Percentiles rank a stretch among this genome's conserved stretches.
Evolutionary conservation across 2,329 filamentous ascomycete genomes (phyloP).

Genomic region (Ophiocordyceps robertsii): DNA sequence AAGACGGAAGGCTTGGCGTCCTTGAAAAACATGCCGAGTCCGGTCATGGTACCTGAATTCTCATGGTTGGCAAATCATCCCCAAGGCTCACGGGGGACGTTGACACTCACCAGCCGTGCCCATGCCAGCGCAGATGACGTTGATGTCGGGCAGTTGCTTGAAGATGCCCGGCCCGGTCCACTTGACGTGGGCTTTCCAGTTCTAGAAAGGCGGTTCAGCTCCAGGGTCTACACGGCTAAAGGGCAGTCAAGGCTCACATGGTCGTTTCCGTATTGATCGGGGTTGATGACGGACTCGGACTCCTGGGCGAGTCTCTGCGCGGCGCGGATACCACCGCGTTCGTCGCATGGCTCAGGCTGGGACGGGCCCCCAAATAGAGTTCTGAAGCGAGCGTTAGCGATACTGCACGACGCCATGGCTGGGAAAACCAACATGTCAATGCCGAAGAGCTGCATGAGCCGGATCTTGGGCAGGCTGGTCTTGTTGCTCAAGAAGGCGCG

Average conservation of each 20-base stretch:
- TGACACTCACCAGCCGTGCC: constrained; percentile 34
- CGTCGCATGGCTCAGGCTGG: constrained; percentile 40
- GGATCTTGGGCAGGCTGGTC: constrained; percentile 36
- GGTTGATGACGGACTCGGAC: constrained; percentile 31
- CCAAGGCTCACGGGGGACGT: no score
- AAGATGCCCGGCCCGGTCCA: constrained; percentile 48
- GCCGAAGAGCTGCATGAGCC: constrained; percentile 46
- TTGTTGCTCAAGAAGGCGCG: constrained; percentile 46
- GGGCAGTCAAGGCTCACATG: constrained; percentile 9
- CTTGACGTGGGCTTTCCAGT: constrained; percentile 39
- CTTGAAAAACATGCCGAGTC: constrained; percentile 36
- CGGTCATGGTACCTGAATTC: constrained; percentile 22
- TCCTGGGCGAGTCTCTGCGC: constrained; percentile 27
- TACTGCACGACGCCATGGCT: not conserved
- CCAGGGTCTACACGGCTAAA: not conserved
- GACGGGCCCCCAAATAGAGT: constrained; percentile 45
- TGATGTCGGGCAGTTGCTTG: constrained; percentile 41
- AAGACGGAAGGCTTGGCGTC: constrained; percentile 31
- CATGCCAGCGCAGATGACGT: constrained; percentile 41
- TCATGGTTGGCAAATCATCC: not conserved
- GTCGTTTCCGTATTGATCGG: constrained; percentile 43
- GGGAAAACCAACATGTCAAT: constrained; percentile 29
- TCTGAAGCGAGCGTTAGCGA: constrained; percentile 9
- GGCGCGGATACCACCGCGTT: constrained; percentile 36
- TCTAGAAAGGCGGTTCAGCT: constrained; percentile 16